phyloP scores from a whole-genome alignment of 768 basidiomycete species.

The Leccinum subgranulosum region DNA sequence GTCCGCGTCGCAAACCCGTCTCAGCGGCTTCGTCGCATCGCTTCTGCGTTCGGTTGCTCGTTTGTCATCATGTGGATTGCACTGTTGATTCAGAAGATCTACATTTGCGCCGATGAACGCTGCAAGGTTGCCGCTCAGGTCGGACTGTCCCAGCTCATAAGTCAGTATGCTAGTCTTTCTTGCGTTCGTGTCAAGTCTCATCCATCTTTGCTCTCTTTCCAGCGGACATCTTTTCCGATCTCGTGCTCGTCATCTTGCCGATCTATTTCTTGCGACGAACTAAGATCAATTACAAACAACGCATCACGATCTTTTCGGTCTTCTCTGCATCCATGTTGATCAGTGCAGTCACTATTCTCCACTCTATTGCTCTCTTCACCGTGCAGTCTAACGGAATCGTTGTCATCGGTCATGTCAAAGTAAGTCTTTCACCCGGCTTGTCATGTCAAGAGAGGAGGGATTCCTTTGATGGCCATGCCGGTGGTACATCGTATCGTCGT shows the following conservation, averaged over 20 bases:
- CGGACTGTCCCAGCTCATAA: constrained; percentile 19
- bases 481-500: background rate
- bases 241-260: constrained; percentile 15
- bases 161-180: constrained; percentile 7
- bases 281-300: constrained; percentile 8
- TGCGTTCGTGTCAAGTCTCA: background rate
- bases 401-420: constrained; percentile 24
- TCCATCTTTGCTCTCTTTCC: background rate
- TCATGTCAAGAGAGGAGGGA: background rate
- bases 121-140: constrained; percentile 6
- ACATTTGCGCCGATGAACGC: background rate
- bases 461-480: background rate
- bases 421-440: constrained; percentile 2
- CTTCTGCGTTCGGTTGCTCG: constrained; percentile 3
- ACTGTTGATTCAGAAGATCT: constrained; percentile 13
- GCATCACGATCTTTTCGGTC: constrained; percentile 14
- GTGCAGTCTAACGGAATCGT: background rate
- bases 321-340: constrained; percentile 22
- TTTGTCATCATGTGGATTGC: constrained; percentile 27
- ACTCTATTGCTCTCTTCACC: constrained; percentile 10
- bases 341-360: constrained; percentile 17
- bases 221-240: constrained; percentile 24
- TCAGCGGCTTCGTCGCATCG: constrained; percentile 2
- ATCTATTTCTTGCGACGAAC: constrained; percentile 9
- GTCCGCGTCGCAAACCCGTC: constrained; percentile 15